Conservation (phyloP, 768 basidiomycete genomes). For the Panus rudis region DNA sequence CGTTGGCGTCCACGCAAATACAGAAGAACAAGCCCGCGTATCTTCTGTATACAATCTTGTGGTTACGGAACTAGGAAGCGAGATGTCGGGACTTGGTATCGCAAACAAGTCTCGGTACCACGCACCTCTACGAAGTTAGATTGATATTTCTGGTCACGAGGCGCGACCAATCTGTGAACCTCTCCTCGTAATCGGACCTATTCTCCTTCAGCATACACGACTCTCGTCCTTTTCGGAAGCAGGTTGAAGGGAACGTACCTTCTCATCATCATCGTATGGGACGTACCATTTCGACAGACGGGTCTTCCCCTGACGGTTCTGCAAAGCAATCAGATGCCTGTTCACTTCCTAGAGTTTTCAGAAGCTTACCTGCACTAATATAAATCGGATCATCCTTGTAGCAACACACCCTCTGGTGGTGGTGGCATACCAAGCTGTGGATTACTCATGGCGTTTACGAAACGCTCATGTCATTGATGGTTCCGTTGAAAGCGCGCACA, state of each 20-base stretch:
- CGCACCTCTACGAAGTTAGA: slow-evolving; percentile 97
- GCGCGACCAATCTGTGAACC: slow-evolving; percentile 92
- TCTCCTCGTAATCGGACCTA: slow-evolving; percentile 93
- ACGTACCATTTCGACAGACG: slow-evolving; percentile 98
- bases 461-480: too few species aligned
- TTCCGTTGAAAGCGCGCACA: too few species aligned
- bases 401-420: too few species aligned
- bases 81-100: slow-evolving; percentile 1
- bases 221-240: not conserved
- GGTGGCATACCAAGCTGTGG: too few species aligned
- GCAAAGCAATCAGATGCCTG: too few species aligned
- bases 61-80: slow-evolving; percentile 77
- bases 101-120: slow-evolving; percentile 5
- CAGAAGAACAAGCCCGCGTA: slow-evolving; percentile 99
- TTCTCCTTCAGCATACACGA: not conserved
- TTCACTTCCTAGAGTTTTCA: not conserved
- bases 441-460: too few species aligned
- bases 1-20: slow-evolving; percentile 94
- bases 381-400: slow-evolving; percentile 95
- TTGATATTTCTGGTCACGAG: slow-evolving; percentile 97
- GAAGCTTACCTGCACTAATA: slow-evolving; percentile 79
- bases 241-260: slow-evolving; percentile 46
- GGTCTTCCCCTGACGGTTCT: slow-evolving; percentile 99
- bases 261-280: slow-evolving; percentile 98
- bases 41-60: slow-evolving; percentile 95